These are phyloP conservation scores for Heliophila coronopifolia DNA, from an alignment of 441 rosid genomes.

Conservation along the genomic window DNA sequence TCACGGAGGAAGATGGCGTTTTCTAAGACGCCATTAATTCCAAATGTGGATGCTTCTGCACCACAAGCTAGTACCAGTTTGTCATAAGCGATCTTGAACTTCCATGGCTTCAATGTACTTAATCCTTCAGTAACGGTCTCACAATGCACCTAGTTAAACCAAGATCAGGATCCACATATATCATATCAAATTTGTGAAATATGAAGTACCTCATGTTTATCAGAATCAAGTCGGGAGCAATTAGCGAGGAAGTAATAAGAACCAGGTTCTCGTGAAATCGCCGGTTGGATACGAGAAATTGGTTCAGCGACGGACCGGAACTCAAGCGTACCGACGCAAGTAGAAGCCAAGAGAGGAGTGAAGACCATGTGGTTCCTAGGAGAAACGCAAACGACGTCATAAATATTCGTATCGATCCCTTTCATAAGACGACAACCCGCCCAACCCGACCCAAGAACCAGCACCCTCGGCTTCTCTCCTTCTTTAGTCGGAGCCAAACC, in stretches of 20 bases:
- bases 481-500: constrained; percentile 61
- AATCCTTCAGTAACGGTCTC: constrained; percentile 52
- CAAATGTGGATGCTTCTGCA: constrained; percentile 92
- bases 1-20: constrained; percentile 86
- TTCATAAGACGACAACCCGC: constrained; percentile 86
- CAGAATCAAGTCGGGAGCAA: constrained; percentile 56
- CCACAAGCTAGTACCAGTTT: constrained; percentile 85
- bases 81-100: constrained; percentile 80
- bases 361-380: constrained; percentile 96
- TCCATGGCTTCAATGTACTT: constrained; percentile 52
- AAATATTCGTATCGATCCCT: constrained; percentile 58
- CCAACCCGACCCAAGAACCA: constrained; percentile 89
- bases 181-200: not conserved
- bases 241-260: constrained; percentile 82
- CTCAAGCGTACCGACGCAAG: constrained; percentile 92
- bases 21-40: constrained; percentile 73
- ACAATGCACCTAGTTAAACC: constrained; percentile 55
- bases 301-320: constrained; percentile 92
- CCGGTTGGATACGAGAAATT: constrained; percentile 66
- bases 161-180: not conserved
- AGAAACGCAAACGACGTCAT: constrained; percentile 87
- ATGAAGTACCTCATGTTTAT: constrained; percentile 52
- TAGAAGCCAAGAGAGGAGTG: constrained; percentile 85
- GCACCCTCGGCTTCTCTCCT: constrained; percentile 66
- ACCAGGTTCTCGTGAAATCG: constrained; percentile 59